Conservation (phyloP, 352 stramenopile species). For the Phytopythium litorale region DNA sequence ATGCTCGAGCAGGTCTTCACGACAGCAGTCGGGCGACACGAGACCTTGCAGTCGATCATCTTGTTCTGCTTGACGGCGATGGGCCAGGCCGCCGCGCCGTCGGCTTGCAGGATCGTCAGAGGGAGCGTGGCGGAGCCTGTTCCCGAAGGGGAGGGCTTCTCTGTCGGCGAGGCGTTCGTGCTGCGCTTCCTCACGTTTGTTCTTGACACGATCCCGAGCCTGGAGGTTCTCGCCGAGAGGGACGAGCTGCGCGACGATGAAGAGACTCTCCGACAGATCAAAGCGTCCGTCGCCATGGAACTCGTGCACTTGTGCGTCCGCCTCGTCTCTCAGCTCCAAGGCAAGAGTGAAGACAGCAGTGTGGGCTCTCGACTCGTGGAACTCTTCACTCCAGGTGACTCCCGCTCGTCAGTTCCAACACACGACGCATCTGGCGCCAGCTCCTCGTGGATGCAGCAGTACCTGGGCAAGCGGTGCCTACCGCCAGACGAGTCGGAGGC, state of each 20-base stretch:
- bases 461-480: constrained; percentile 43
- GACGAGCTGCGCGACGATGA: constrained; percentile 73
- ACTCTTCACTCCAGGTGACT: constrained; percentile 7
- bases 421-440: neutral
- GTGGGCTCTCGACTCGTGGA: constrained; percentile 10
- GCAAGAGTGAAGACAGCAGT: constrained; percentile 7
- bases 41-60: constrained; percentile 47
- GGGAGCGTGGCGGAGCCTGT: neutral
- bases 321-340: constrained; percentile 34
- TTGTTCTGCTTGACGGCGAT: constrained; percentile 54
- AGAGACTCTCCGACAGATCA: constrained; percentile 44
- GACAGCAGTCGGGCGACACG: constrained; percentile 39
- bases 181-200: constrained; percentile 62
- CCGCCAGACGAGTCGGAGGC: constrained; percentile 12
- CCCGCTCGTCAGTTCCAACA: neutral
- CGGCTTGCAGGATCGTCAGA: constrained; percentile 28
- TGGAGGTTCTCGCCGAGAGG: constrained; percentile 47
- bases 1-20: constrained; percentile 62
- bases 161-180: constrained; percentile 37
- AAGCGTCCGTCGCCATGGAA: constrained; percentile 44
- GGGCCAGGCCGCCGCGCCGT: constrained; percentile 29
- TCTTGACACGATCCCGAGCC: constrained; percentile 45
- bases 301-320: constrained; percentile 48
- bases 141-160: neutral
- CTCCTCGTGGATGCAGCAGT: constrained; percentile 43